Base-by-base conservation (phyloP, 75 land plant genomes). In the Picea glauca region DNA sequence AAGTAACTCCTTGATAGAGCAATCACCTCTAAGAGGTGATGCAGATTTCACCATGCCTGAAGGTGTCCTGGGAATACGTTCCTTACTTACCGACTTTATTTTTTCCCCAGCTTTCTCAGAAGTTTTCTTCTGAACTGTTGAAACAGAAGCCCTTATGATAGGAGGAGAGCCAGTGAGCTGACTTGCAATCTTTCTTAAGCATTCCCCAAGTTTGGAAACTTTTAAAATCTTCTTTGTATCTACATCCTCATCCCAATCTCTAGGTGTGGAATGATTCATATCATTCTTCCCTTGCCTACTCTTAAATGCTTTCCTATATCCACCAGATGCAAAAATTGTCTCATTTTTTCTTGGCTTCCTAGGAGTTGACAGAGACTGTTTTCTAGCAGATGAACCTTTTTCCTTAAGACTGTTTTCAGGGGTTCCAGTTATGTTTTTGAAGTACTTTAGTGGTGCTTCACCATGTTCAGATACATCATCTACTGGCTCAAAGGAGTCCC, bases 131-230 rank as follows among this genome's bases (percentile, higher is more conserved):
- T 54, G 77, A 57, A 58, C 54, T 1, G 35, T 26, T 75, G 76
- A 79, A 76, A 72, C 80, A 54, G 38, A 20, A 70, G 33, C 4
- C 62, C 85, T 84, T 62, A 77, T 31, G 5, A 68, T 50, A 46
- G 82, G 75, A 30, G 65, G 70, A 38, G 84, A 79, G 11, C 87
- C 87, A 64, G 87, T 85, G 30, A 91, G 77, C 75, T 85, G 82
- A 79, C 86, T 91, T 20, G 93, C 93, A 76, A 79, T 89, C 78
- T 87, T 77, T 40, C 87, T 77, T 20, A 91, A 85, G 56, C 88
- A 85, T n/a, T 87, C 91, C 63, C 93, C 93, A 58, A 91, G 60
- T 31, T 87, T 91, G 54, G 87, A 88, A 3, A 87, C 79, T 58
- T 74, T 85, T 23, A 63, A 81, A 58, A 73, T 59, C 74, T 43